Base-by-base conservation (phyloP, 176 grass and related monocot genomes). In the Chloris gayana region DNA sequence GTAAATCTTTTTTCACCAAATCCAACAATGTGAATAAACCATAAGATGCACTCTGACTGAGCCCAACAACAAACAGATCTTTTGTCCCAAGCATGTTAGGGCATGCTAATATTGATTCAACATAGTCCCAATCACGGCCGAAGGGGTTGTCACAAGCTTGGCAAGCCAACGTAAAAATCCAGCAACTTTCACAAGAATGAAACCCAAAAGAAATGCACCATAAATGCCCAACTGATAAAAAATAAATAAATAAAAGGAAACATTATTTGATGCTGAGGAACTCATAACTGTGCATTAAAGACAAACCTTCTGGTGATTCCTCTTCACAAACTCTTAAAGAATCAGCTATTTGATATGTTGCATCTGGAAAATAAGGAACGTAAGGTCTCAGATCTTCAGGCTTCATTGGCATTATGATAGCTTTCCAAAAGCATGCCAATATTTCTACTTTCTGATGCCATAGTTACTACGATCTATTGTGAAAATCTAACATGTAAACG, bases 241-340 rank as follows among this genome's bases (percentile, higher is more conserved):
- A 12, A 37, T 9, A 10, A 9, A 1, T n/a, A 69, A 69, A 22
- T 12, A 26, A 70, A 9, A n/a, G 22, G 45, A 46, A 41, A 46
- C 17, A 14, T 41, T 8, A 70, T 46, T 27, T 4, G 66, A 37
- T 69, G 37, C 18, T 69, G 32, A 69, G 42, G 51, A 69, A 24
- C 9, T 63, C 60, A 63, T 57, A 19, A 75, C 14, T 37, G 21
- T 35, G 22, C 2, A 9, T 4, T 37, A 25, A 75, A 60, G 33
- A 35, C 62, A 75, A 67, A 83, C 81, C 81, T 66, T 53, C 35
- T 27, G 17, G 32, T 8, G 81, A 54, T 67, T 45, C 34, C 64
- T 75, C 61, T 75, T 19, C 53, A 56, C 6, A 32, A 30, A 67
- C 47, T 80, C 64, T 31, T 70, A 24, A 24, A 86, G 58, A 22